phyloP scores from a whole-genome alignment of 2,329 filamentous ascomycete genomes.

The Elsinoe australis region DNA sequence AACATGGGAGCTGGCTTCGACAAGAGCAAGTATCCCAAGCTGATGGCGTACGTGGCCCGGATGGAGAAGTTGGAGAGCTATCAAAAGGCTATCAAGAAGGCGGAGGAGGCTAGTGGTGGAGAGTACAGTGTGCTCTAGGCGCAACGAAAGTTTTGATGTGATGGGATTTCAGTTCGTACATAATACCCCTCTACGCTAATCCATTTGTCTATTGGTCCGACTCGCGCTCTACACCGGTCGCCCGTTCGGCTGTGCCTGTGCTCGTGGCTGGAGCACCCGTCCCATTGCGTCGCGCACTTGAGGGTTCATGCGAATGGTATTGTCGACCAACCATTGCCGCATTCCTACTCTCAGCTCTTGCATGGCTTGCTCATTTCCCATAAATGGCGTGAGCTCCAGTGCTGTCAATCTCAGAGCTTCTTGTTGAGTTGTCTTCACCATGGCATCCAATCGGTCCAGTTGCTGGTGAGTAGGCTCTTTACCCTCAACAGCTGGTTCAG shows the following conservation, averaged over 20 bases:
- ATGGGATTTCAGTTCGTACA: not conserved
- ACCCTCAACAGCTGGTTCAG: not conserved
- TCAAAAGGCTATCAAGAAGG: slow-evolving; percentile 42
- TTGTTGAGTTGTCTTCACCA: slow-evolving; percentile 54
- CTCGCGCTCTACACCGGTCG: not conserved
- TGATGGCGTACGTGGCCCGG: slow-evolving; percentile 40
- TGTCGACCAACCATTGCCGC: slow-evolving; percentile 81
- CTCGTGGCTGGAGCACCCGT: slow-evolving; percentile 58
- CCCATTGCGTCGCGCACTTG: slow-evolving; percentile 76
- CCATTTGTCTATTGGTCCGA: not conserved
- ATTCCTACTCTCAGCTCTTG: slow-evolving; percentile 61
- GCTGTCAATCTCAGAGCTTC: slow-evolving; percentile 65
- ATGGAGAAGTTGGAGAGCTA: slow-evolving; percentile 41
- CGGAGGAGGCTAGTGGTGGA: slow-evolving; percentile 37
- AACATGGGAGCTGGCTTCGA: slow-evolving; percentile 31
- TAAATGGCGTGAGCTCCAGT: slow-evolving; percentile 74
- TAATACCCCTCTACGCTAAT: not conserved
- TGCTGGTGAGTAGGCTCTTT: slow-evolving; percentile 46
- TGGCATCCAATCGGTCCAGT: slow-evolving; percentile 57
- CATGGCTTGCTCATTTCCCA: slow-evolving; percentile 59
- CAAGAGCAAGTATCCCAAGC: slow-evolving; percentile 39
- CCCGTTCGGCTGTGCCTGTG: slow-evolving; percentile 17
- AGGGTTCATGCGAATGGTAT: slow-evolving; percentile 69
- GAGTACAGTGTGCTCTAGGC: slow-evolving; percentile 15
- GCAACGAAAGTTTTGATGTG: not conserved